Percentiles rank a stretch among this genome's conserved stretches.
Evolutionary conservation across 1,139 yeast genomes (phyloP).

Genomic region (Oligophagozyma castellii): DNA sequence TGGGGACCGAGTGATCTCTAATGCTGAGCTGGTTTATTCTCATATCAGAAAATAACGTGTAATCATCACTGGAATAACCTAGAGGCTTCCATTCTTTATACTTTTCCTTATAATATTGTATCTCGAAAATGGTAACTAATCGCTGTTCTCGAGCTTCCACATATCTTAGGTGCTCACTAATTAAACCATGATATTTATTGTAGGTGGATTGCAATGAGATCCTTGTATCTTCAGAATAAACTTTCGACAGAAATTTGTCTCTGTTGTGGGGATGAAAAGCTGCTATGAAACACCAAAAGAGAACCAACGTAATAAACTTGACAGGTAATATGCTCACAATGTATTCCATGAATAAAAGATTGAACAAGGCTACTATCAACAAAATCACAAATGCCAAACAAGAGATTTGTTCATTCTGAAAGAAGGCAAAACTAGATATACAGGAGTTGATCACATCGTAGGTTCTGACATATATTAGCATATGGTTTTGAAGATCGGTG

Average conservation of each 20-base stretch:
- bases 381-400: constrained; percentile 34
- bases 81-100: constrained; percentile 46
- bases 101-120: constrained; percentile 41
- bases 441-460: constrained; percentile 45
- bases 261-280: constrained; percentile 44
- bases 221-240: constrained; percentile 51
- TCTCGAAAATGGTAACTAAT: constrained; percentile 56
- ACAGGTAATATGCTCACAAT: constrained; percentile 25
- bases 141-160: constrained; percentile 24
- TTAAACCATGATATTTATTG: constrained; percentile 32
- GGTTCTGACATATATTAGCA: constrained; percentile 50
- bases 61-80: constrained; percentile 45
- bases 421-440: constrained; percentile 48
- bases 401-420: constrained; percentile 51
- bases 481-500: constrained; percentile 75
- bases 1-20: constrained; percentile 16
- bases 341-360: constrained; percentile 25
- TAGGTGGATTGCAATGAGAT: constrained; percentile 33
- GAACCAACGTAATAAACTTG: constrained; percentile 27
- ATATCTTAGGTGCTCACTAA: constrained; percentile 26
- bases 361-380: constrained; percentile 24
- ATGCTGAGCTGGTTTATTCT: constrained; percentile 21
- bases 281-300: constrained; percentile 39
- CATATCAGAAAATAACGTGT: constrained; percentile 30
- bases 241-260: constrained; percentile 30